Conservation (phyloP, 139 green algal genomes). For the Coelastrella sp. region DNA sequence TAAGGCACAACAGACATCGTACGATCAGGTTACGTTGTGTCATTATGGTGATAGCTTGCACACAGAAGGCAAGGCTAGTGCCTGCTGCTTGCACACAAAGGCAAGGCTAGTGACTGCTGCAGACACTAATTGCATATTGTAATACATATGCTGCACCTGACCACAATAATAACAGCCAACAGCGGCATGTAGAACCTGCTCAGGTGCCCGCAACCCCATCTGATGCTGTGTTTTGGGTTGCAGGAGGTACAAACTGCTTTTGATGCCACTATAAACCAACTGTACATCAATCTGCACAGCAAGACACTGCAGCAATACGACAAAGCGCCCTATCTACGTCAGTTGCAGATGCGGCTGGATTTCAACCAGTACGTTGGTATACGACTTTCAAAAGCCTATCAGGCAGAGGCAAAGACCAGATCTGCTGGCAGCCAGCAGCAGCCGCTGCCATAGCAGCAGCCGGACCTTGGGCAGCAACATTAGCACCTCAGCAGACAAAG, state of each 20-base stretch:
- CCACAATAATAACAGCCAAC: neutral
- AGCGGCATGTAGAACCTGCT: neutral
- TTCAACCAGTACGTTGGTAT: conserved; percentile 73
- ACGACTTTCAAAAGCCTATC: no score
- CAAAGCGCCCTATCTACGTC: conserved; percentile 77
- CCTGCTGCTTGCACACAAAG: no score
- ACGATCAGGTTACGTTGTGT: no score
- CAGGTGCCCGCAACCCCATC: neutral
- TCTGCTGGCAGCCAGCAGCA: neutral
- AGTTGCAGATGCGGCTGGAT: conserved; percentile 86
- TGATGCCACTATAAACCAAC: neutral
- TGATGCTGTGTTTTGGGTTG: neutral
- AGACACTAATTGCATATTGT: no score
- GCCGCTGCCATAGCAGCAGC: neutral
- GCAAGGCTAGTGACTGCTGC: no score
- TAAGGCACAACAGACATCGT: no score
- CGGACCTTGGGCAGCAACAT: no score
- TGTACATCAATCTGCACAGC: conserved; percentile 20
- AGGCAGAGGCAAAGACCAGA: no score
- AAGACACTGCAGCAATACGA: conserved; percentile 45
- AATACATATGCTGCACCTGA: no score
- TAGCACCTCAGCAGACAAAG: no score
- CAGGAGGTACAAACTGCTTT: neutral
- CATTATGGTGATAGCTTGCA: no score
- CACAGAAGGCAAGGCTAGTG: no score